Conservation (phyloP, 2,329 filamentous ascomycete species). For the Aulographum hederae region DNA sequence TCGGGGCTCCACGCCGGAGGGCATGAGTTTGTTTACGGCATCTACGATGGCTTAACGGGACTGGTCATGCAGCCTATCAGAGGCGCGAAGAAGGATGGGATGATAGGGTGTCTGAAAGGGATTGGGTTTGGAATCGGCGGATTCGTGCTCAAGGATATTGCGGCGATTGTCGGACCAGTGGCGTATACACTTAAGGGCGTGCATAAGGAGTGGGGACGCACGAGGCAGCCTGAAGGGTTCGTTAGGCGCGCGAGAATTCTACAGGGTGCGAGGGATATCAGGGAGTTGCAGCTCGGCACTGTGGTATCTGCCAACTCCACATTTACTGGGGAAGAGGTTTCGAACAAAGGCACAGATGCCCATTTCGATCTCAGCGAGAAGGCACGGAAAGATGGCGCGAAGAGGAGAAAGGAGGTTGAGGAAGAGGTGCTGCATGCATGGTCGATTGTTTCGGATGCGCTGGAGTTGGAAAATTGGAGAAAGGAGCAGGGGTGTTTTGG, state of each 20-base stretch:
- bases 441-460: slow-evolving; percentile 1
- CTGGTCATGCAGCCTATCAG: slow-evolving; percentile 60
- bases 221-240: neutral
- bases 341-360: neutral
- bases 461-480: neutral
- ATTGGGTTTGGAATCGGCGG: slow-evolving; percentile 73
- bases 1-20: slow-evolving; percentile 63
- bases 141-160: slow-evolving; percentile 52
- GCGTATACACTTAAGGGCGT: slow-evolving; percentile 48
- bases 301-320: neutral
- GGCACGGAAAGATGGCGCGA: too few relatives aligned
- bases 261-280: neutral
- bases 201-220: slow-evolving; percentile 30
- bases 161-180: slow-evolving; percentile 40
- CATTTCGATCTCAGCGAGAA: too few relatives aligned
- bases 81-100: slow-evolving; percentile 47
- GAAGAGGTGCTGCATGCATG: slow-evolving; percentile 3
- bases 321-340: neutral
- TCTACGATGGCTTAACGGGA: slow-evolving; percentile 69
- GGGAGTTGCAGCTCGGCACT: neutral
- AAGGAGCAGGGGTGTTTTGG: neutral
- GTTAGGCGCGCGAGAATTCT: neutral
- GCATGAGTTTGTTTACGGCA: slow-evolving; percentile 55
- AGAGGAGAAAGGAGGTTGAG: slow-evolving; percentile 1
- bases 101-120: slow-evolving; percentile 55